Evolutionary conservation across 306 rosid genomes (phyloP).

Genomic region (Glycine latifolia): DNA sequence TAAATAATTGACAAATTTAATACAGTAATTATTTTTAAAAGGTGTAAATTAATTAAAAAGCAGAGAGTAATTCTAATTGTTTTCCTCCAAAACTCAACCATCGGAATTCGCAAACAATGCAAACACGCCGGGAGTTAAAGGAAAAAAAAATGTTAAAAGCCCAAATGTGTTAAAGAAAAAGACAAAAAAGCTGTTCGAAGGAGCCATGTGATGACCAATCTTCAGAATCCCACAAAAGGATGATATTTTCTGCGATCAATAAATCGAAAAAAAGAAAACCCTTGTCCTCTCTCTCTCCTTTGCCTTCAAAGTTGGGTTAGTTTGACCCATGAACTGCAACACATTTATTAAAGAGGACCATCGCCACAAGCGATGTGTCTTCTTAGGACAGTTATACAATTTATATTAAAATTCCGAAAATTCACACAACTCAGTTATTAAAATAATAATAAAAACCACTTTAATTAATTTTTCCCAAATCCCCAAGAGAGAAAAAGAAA

Average conservation of each 20-base stretch:
- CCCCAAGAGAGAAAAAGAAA: slow-evolving; percentile 46
- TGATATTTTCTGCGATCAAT: slow-evolving; percentile 45
- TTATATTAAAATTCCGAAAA: slow-evolving; percentile 12
- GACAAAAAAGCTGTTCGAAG: slow-evolving; percentile 39
- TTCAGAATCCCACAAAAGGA: slow-evolving; percentile 41
- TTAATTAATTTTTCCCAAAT: slow-evolving; percentile 32
- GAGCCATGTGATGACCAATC: slow-evolving; percentile 34
- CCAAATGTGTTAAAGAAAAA: slow-evolving; percentile 34
- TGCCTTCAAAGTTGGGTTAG: slow-evolving; percentile 50
- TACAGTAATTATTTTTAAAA: background rate
- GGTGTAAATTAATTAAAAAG: background rate
- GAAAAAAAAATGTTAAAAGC: slow-evolving; percentile 5
- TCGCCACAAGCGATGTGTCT: slow-evolving; percentile 54
- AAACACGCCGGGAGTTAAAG: background rate
- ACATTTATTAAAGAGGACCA: slow-evolving; percentile 54
- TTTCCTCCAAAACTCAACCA: background rate
- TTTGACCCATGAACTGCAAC: slow-evolving; percentile 58
- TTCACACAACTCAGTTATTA: slow-evolving; percentile 18
- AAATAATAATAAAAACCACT: background rate
- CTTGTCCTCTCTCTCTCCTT: slow-evolving; percentile 15
- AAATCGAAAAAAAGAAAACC: background rate
- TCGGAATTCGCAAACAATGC: background rate
- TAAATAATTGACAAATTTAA: background rate
- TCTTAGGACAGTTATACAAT: slow-evolving; percentile 43
- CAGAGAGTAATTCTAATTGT: background rate